These are phyloP conservation scores for Elsinoe necatrix DNA, from an alignment of 2,329 filamentous ascomycete species.

Conservation along the genomic window DNA sequence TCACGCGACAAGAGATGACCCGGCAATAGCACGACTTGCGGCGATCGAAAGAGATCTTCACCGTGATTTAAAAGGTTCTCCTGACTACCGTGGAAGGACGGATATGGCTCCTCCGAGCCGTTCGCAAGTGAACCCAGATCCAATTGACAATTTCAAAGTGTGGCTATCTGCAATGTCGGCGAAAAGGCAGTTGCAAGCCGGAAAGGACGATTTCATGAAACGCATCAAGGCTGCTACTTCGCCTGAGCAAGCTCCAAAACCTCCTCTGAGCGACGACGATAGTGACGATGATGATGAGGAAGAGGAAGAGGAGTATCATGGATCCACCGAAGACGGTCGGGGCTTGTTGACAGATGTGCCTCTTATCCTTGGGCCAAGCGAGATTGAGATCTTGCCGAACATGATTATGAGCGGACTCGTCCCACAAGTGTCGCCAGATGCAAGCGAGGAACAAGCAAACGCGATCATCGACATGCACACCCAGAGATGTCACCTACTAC, in stretches of 20 bases:
- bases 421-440: slow-evolving; percentile 56
- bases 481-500: slow-evolving; percentile 77
- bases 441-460: slow-evolving; percentile 44
- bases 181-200: slow-evolving; percentile 41
- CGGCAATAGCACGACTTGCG: not conserved
- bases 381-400: slow-evolving; percentile 95
- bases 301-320: slow-evolving; percentile 66
- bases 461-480: slow-evolving; percentile 72
- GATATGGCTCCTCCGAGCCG: slow-evolving; percentile 1
- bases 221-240: slow-evolving; percentile 36
- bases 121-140: not conserved
- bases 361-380: slow-evolving; percentile 84
- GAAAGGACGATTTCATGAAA: slow-evolving; percentile 45
- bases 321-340: slow-evolving; percentile 57
- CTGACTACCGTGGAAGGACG: not conserved
- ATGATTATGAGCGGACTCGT: slow-evolving; percentile 93
- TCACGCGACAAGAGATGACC: not conserved
- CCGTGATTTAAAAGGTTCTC: not conserved
- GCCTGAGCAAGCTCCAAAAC: not conserved
- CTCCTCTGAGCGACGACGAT: slow-evolving; percentile 34
- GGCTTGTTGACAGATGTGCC: slow-evolving; percentile 88
- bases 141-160: slow-evolving; percentile 39
- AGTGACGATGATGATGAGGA: slow-evolving; percentile 58
- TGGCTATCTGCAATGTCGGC: slow-evolving; percentile 42
- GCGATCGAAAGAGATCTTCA: slow-evolving; percentile 5